Percentiles rank a stretch among this genome's conserved stretches.
Evolutionary conservation across 805 yeast species (phyloP).

Genomic region (Metschnikowia lachancei): DNA sequence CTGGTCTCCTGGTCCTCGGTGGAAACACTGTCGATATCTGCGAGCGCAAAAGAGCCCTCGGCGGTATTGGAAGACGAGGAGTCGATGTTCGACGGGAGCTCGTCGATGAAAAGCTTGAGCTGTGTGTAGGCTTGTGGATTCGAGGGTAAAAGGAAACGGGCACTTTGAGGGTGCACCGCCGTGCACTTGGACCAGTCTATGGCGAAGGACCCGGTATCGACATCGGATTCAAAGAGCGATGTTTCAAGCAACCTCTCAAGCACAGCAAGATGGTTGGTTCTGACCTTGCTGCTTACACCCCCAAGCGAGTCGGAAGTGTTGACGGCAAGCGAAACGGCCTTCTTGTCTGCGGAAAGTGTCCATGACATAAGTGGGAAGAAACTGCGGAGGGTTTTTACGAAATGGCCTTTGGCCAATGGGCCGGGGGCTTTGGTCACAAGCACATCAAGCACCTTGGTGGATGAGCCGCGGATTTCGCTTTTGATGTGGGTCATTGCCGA

Average conservation of each 20-base stretch:
- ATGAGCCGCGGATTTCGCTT: slow-evolving; percentile 70
- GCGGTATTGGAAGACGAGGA: slow-evolving; percentile 16
- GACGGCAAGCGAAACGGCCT: slow-evolving; percentile 35
- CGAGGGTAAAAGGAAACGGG: slow-evolving; percentile 48
- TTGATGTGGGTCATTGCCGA: slow-evolving; percentile 93
- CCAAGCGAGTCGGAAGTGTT: slow-evolving; percentile 33
- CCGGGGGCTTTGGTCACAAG: slow-evolving; percentile 55
- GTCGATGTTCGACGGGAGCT: slow-evolving; percentile 21
- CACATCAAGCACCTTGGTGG: slow-evolving; percentile 63
- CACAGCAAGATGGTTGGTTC: slow-evolving; percentile 40
- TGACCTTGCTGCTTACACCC: slow-evolving; percentile 36
- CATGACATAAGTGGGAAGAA: slow-evolving; percentile 73
- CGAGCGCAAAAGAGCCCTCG: slow-evolving; percentile 27
- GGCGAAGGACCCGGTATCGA: slow-evolving; percentile 16
- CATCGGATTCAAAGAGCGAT: slow-evolving; percentile 36
- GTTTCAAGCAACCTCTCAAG: slow-evolving; percentile 44
- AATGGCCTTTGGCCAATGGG: slow-evolving; percentile 58
- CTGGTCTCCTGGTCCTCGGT: slow-evolving; percentile 65
- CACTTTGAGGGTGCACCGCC: slow-evolving; percentile 47
- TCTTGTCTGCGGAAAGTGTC: slow-evolving; percentile 47
- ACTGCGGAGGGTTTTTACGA: slow-evolving; percentile 66
- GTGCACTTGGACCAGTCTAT: slow-evolving; percentile 18
- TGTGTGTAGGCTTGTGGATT: slow-evolving; percentile 64
- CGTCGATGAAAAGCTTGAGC: slow-evolving; percentile 55
- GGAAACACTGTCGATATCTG: slow-evolving; percentile 44